phyloP scores from a whole-genome alignment of 2,329 filamentous ascomycete genomes.

The Fusarium anguioides region DNA sequence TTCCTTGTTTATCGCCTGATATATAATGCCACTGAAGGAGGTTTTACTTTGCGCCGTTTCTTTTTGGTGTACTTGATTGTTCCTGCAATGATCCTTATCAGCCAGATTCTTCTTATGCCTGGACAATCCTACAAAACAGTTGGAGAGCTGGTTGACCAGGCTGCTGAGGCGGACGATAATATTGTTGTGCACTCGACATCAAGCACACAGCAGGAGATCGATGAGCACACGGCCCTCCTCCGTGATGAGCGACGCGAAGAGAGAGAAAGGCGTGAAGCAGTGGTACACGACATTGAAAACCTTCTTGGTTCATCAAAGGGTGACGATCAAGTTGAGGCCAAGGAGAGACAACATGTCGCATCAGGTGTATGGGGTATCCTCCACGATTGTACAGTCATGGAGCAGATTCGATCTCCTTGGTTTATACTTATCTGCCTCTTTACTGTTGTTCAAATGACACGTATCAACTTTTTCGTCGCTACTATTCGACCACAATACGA shows the following conservation, averaged over 20 bases:
- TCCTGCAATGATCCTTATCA: slow-evolving; percentile 71
- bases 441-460: slow-evolving; percentile 79
- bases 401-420: slow-evolving; percentile 85
- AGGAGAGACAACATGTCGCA: slow-evolving; percentile 75
- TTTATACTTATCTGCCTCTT: slow-evolving; percentile 86
- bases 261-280: slow-evolving; percentile 68
- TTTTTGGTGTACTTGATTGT: slow-evolving; percentile 79
- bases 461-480: slow-evolving; percentile 94
- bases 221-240: slow-evolving; percentile 66
- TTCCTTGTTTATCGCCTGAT: slow-evolving; percentile 80
- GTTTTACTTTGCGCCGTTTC: slow-evolving; percentile 73
- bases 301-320: slow-evolving; percentile 74
- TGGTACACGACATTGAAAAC: slow-evolving; percentile 77
- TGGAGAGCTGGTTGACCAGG: slow-evolving; percentile 81
- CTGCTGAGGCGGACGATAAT: slow-evolving; percentile 62
- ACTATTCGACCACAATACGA: slow-evolving; percentile 86
- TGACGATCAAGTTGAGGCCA: slow-evolving; percentile 71
- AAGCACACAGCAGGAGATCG: slow-evolving; percentile 52
- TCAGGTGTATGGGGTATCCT: slow-evolving; percentile 89
- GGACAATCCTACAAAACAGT: slow-evolving; percentile 84
- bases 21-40: slow-evolving; percentile 67
- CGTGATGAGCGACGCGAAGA: slow-evolving; percentile 68
- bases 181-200: slow-evolving; percentile 45
- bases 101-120: slow-evolving; percentile 79
- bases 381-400: slow-evolving; percentile 74